Evolutionary conservation across 331 rosid species (phyloP).

Genomic region (Spiraea crenata): DNA sequence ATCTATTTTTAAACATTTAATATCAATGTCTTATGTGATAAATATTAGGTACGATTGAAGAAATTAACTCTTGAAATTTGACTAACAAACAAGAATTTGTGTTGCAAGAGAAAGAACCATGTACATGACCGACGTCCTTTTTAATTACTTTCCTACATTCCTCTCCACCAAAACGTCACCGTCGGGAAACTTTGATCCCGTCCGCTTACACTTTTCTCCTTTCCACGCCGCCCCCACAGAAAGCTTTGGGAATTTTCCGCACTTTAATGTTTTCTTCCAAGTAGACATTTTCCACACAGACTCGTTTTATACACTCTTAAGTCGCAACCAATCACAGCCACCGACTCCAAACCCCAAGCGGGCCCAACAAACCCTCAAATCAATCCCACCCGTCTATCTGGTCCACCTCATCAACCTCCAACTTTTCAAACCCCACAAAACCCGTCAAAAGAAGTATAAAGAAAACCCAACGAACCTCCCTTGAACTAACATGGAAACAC

Average conservation of each 20-base stretch:
- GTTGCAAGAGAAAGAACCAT: neutral
- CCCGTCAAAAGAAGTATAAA: conserved; percentile 47
- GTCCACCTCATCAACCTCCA: conserved; percentile 5
- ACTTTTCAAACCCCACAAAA: conserved; percentile 22
- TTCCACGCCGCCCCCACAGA: conserved; percentile 59
- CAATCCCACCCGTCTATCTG: conserved; percentile 39
- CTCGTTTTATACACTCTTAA: too few species aligned
- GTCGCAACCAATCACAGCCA: conserved; percentile 41
- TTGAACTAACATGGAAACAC: conserved; percentile 62
- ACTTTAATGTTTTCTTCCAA: neutral
- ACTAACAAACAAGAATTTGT: neutral
- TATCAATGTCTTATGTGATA: too few species aligned
- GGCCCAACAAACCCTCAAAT: conserved; percentile 18
- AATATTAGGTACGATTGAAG: too few species aligned
- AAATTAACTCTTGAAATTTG: too few species aligned
- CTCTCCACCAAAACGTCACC: neutral
- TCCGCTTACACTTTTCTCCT: neutral
- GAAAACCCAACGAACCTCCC: conserved; percentile 54
- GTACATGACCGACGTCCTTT: neutral
- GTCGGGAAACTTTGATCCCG: neutral
- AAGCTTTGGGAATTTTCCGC: neutral
- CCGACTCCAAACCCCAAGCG: conserved; percentile 14
- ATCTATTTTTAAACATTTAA: too few species aligned
- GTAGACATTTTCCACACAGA: conserved; percentile 20
- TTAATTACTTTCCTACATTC: neutral